Percentiles rank a stretch among this genome's conserved stretches.
These are phyloP conservation scores for Fusarium lateritium DNA, from an alignment of 2,329 filamentous ascomycete genomes.

Conservation along the genomic window DNA sequence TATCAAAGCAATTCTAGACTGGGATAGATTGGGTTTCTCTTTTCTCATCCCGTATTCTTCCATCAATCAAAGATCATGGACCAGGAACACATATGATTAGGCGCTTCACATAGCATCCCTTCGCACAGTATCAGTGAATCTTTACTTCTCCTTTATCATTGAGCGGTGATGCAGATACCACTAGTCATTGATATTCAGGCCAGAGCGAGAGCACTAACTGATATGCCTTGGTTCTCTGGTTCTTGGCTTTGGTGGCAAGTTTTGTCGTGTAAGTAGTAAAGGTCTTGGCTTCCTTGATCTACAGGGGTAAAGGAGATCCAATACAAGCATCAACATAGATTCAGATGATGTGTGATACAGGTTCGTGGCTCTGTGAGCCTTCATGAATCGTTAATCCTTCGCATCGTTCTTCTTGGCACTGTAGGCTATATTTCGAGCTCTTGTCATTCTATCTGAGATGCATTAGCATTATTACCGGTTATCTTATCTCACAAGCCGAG, in stretches of 20 bases:
- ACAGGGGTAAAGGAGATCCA: background rate
- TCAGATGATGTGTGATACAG: too few species aligned
- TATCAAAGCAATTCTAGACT: constrained; percentile 32
- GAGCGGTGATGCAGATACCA: background rate
- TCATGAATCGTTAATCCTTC: too few species aligned
- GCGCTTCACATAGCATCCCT: background rate
- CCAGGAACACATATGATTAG: background rate
- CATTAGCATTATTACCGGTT: too few species aligned
- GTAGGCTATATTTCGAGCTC: too few species aligned
- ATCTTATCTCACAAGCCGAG: too few species aligned
- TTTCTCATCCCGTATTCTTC: background rate
- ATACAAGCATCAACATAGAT: too few species aligned
- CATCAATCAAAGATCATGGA: background rate
- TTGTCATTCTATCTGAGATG: too few species aligned
- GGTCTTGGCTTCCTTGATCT: constrained; percentile 9
- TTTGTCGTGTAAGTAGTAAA: background rate
- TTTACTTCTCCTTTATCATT: background rate
- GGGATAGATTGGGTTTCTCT: constrained; percentile 27
- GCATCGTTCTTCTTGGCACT: too few species aligned
- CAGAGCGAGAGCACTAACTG: background rate
- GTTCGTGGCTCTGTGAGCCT: background rate
- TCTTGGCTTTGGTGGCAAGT: background rate
- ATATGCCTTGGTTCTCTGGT: background rate
- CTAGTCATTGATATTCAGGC: background rate
- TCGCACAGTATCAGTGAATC: background rate